Base-by-base conservation (phyloP, 495 filamentous ascomycete genomes). In the Aspergillus cavernicola region DNA sequence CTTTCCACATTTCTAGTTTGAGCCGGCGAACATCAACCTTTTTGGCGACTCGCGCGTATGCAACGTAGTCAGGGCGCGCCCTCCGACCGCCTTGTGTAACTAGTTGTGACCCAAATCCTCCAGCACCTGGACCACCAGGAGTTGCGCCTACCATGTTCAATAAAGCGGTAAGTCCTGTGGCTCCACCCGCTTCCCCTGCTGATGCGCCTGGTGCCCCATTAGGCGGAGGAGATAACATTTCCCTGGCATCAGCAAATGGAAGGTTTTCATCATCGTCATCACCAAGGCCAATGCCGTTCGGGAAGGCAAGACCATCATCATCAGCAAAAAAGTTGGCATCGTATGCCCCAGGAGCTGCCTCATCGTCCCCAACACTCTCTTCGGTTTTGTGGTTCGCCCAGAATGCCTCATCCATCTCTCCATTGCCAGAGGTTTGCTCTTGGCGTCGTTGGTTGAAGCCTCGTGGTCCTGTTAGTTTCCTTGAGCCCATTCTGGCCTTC, bases 251-350 rank as follows among this genome's bases (percentile, higher is more conserved):
- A 7, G 91, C 88, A 62, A 97, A 97, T 58, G 80, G 80, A 42
- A 88, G 80, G 22, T 90, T 89, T 50, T 96, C 90, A 59, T 93
- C 90, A 31, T 86, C 85, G 44, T 87, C 83, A 59, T 82, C 81
- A 29, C 28, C 44, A 16, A 75, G 50, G 42, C 71, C 76, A 44
- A 80, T 80, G 31, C 83, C 88, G 18, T 84, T 85, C 6, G 83
- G 79, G 56, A 88, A 84, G 31, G 85, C 83, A 49, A 96, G 77
- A n/a, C 84, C 90, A 66, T 96, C 92, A 63, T 97, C 93, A 61
- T 99, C 93, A 50, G 88, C 84, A 76, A 97, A 99, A 81, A 97
- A 99, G 59, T 97, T 88, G 39, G 95, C 93, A 71, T 97, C 90
- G 66, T 97, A 99, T 62, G 93, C 75, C 39, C 84, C 85, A 35